phyloP scores from a whole-genome alignment of 23 red algal genomes.

The Gracilariopsis chorda region DNA sequence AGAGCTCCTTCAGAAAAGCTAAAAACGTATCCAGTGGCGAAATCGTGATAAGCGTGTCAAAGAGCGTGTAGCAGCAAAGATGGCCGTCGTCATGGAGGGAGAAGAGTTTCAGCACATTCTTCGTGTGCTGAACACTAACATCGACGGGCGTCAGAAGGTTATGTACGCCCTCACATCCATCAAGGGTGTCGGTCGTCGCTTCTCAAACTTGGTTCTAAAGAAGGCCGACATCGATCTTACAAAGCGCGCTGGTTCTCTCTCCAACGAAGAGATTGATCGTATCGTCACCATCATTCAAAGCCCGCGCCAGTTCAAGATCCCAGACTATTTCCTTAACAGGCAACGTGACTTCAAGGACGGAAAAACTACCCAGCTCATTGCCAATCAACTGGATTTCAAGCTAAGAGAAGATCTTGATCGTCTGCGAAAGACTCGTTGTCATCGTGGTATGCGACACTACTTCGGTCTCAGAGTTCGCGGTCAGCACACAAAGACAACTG shows the following conservation, averaged over 20 bases:
- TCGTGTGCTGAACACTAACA: conserved; percentile 99
- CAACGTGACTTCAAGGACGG: conserved; percentile 96
- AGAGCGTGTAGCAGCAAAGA: no score
- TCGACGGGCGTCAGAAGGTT: conserved; percentile 89
- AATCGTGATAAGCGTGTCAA: no score
- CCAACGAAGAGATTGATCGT: conserved; percentile 97
- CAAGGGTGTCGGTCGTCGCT: conserved; percentile 99
- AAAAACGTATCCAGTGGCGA: no score
- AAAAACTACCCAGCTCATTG: conserved; percentile 94
- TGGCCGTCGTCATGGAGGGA: conserved; percentile 89
- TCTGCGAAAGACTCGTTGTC: conserved; percentile 92
- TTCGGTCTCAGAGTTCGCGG: conserved; percentile 94
- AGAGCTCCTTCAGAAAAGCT: no score
- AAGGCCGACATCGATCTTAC: conserved; percentile 98
- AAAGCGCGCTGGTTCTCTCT: conserved; percentile 93
- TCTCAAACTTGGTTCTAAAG: conserved; percentile 95
- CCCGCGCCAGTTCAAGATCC: conserved; percentile 98
- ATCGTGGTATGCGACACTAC: conserved; percentile 97
- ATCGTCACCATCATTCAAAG: conserved; percentile 99
- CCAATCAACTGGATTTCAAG: conserved; percentile 98
- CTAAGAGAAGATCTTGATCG: conserved; percentile 98
- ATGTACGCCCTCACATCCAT: conserved; percentile 95
- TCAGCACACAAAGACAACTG: conserved; percentile 99
- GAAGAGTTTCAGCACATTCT: conserved; percentile 99
- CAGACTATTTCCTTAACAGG: conserved; percentile 98